phyloP scores from a whole-genome alignment of 2,329 filamentous ascomycete genomes.

The Keithomyces neogunnii region DNA sequence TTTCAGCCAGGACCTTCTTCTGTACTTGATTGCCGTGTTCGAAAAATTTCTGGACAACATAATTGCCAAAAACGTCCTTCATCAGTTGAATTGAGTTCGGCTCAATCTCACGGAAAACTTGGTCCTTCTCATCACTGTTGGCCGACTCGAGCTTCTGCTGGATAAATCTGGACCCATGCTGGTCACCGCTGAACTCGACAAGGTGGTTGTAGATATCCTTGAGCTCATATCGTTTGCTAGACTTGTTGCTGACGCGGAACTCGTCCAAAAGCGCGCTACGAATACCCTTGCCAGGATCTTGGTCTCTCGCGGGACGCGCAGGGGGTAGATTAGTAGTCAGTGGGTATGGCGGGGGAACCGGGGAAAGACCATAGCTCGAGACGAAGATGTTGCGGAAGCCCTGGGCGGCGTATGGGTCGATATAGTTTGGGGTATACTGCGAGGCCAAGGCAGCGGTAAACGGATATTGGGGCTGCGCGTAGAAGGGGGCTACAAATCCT shows the following conservation, averaged over 20 bases:
- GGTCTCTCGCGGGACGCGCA: slow-evolving; percentile 38
- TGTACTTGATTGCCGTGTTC: slow-evolving; percentile 92
- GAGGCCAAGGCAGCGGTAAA: slow-evolving; percentile 17
- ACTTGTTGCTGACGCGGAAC: slow-evolving; percentile 67
- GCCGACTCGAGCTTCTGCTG: slow-evolving; percentile 86
- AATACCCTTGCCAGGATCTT: slow-evolving; percentile 50
- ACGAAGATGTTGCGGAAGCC: slow-evolving; percentile 29
- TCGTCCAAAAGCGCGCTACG: slow-evolving; percentile 71
- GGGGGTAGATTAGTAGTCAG: slow-evolving; percentile 19
- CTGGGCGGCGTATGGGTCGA: slow-evolving; percentile 26
- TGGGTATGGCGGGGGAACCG: slow-evolving; percentile 22
- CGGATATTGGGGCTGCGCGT: slow-evolving; percentile 19
- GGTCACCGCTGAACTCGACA: slow-evolving; percentile 92
- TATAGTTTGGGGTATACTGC: slow-evolving; percentile 26
- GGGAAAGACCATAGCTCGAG: slow-evolving; percentile 23
- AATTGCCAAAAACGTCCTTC: slow-evolving; percentile 96
- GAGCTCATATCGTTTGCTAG: slow-evolving; percentile 67
- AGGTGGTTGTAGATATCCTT: slow-evolving; percentile 84
- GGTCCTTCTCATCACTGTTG: slow-evolving; percentile 92
- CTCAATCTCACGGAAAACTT: slow-evolving; percentile 79
- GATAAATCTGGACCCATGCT: slow-evolving; percentile 91
- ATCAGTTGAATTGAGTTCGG: slow-evolving; percentile 80
- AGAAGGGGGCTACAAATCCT: slow-evolving; percentile 21
- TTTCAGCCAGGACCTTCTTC: slow-evolving; percentile 75
- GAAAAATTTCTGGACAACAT: slow-evolving; percentile 96